Evolutionary conservation across 179 eudicot species (phyloP).

Genomic region (Gypsophila paniculata): DNA sequence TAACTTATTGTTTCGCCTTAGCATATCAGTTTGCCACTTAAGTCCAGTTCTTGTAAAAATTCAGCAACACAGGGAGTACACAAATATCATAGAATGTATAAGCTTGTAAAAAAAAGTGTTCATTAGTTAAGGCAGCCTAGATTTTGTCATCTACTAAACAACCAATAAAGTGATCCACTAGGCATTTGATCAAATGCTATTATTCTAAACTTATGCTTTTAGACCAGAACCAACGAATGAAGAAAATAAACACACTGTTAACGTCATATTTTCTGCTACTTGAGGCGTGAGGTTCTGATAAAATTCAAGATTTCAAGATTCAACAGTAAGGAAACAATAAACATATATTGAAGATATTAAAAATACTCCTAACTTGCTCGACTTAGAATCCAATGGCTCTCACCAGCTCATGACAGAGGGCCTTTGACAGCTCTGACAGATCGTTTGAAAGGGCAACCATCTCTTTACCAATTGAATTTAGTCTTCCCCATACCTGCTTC

Average conservation of each 20-base stretch:
- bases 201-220: neutral
- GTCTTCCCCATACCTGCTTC: conserved; percentile 52
- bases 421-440: conserved; percentile 55
- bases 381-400: conserved; percentile 1
- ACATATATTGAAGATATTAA: neutral
- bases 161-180: neutral
- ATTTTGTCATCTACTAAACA: conserved; percentile 14
- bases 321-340: neutral
- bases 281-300: conserved; percentile 28
- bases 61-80: neutral
- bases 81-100: neutral
- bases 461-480: conserved; percentile 64
- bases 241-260: neutral
- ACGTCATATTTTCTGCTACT: conserved; percentile 25
- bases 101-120: neutral
- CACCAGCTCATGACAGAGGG: conserved; percentile 53
- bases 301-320: neutral
- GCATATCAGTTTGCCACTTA: neutral
- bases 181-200: neutral
- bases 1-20: neutral
- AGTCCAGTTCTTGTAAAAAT: neutral
- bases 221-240: neutral
- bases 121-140: neutral
- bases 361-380: neutral
- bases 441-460: conserved; percentile 62